These are phyloP conservation scores for Suillus luteus DNA, from an alignment of 768 basidiomycete genomes.

Conservation along the genomic window DNA sequence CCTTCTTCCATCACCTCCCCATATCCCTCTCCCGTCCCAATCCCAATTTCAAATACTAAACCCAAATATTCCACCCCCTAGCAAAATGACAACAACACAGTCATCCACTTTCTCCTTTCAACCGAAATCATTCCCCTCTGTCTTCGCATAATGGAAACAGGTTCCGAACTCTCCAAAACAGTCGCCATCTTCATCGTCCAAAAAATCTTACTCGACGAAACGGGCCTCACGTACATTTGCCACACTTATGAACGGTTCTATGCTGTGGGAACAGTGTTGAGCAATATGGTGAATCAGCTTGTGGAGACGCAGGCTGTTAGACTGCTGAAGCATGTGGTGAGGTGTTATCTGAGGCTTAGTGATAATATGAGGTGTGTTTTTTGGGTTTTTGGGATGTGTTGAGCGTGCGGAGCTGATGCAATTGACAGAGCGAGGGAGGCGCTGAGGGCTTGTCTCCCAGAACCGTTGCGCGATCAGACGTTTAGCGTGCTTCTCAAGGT, in stretches of 20 bases:
- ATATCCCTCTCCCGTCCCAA: not conserved
- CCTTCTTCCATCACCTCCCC: not conserved
- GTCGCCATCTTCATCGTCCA: constrained; percentile 99
- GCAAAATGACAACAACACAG: constrained; percentile 99
- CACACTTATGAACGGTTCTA: constrained; percentile 99
- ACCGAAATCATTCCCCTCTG: constrained; percentile 99
- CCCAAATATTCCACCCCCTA: constrained; percentile 34
- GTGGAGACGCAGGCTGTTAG: constrained; percentile 98
- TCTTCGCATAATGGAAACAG: constrained; percentile 99
- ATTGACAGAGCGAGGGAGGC: constrained; percentile 86
- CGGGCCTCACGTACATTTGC: constrained; percentile 97
- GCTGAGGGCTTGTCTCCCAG: constrained; percentile 91
- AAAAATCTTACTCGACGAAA: constrained; percentile 96
- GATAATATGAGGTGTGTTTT: constrained; percentile 85
- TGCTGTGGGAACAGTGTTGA: constrained; percentile 96
- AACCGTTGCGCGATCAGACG: constrained; percentile 91
- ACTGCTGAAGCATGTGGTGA: constrained; percentile 94
- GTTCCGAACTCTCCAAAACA: constrained; percentile 97
- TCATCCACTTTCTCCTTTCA: constrained; percentile 97
- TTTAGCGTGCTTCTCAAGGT: constrained; percentile 92
- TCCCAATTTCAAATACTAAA: not conserved
- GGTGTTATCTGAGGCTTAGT: constrained; percentile 93
- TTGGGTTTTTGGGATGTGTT: constrained; percentile 12
- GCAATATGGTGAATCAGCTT: constrained; percentile 98
- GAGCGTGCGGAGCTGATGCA: constrained; percentile 2